Evolutionary conservation across 164 flowering plant species (phyloP), one percentile per base, ranked within the genome.

Genomic region (Kingdonia uniflora): DNA sequence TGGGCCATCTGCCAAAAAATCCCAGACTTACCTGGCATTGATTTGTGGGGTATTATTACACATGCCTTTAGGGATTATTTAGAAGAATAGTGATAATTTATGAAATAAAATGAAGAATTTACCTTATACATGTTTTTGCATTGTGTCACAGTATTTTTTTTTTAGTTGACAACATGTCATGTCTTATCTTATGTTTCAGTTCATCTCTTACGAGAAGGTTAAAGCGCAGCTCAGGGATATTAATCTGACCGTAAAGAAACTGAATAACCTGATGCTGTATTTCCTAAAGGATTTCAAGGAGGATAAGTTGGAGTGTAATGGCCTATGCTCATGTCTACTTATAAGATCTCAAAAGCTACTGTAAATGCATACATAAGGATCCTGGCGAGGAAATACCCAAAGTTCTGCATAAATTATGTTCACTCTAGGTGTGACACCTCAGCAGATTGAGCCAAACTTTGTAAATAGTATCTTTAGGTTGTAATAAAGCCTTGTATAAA

Each of bases 231-330:
- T 50, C 1, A 17, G 13, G 20, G 14, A n/a, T 29, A 26, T 26
- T 29, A 17, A n/a, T 6, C 14, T 26, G 13, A 50, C 53, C 0
- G 53, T 23, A 29, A 19, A 26, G 20, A 50, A 29, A 50, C 12
- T 50, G 40, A 11, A 50, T 1, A 37, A 50, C 13, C 12, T 50
- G 21, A 1, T 50, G 17, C 22, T 13, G 2, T 26, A 15, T 1
- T 50, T 26, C 53, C 53, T 50, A 6, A 33, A 50, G 11, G 39
- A 50, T 29, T 50, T 19, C 39, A 29, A 50, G 53, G 53, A 50
- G 5, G 53, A 33, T 17, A 23, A 14, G 17, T 33, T 16, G 29
- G 39, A 50, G n/a, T 7, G 20, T 14, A 50, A 50, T 23, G 53
- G 53, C 53, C 53, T 8, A 2, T 2, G 7, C 14, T 3, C 5